A percentile compares a stretch with the other conserved stretches of the same genome.
These are phyloP conservation scores for Aspergillus sclerotialis DNA, from an alignment of 2,329 filamentous ascomycete genomes.

Conservation along the genomic window DNA sequence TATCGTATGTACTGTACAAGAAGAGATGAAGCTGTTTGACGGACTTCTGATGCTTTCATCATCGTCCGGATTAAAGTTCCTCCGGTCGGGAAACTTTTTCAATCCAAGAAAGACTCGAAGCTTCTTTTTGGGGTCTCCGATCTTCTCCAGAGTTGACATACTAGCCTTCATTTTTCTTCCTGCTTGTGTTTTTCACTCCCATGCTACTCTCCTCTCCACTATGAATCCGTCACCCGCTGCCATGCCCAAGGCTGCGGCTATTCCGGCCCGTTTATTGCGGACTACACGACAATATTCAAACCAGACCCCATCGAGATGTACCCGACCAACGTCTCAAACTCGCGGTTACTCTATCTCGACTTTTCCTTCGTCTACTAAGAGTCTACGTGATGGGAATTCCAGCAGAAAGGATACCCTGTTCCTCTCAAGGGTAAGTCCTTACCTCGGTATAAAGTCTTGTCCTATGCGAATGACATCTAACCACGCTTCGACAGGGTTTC, in stretches of 20 bases:
- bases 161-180: background rate
- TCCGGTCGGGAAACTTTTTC: constrained; percentile 29
- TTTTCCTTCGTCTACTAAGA: constrained; percentile 17
- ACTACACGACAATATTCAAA: constrained; percentile 34
- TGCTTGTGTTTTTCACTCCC: constrained; percentile 3
- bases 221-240: constrained; percentile 35
- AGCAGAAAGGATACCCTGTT: constrained; percentile 18
- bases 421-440: constrained; percentile 26
- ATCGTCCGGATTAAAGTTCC: constrained; percentile 22
- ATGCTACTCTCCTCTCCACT: constrained; percentile 14
- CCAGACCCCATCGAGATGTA: constrained; percentile 19
- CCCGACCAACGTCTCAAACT: constrained; percentile 27
- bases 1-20: background rate
- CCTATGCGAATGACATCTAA: background rate
- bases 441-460: background rate
- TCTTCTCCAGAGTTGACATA: background rate
- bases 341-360: constrained; percentile 29
- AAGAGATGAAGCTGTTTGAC: background rate
- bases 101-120: constrained; percentile 22
- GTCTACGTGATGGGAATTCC: constrained; percentile 17
- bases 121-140: constrained; percentile 15
- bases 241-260: constrained; percentile 36
- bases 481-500: constrained; percentile 27
- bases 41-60: constrained; percentile 18
- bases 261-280: constrained; percentile 37